Evolutionary conservation across 345 rosid genomes (phyloP), one percentile per base, ranked within the genome.

Genomic region (Euphorbia peplus): DNA sequence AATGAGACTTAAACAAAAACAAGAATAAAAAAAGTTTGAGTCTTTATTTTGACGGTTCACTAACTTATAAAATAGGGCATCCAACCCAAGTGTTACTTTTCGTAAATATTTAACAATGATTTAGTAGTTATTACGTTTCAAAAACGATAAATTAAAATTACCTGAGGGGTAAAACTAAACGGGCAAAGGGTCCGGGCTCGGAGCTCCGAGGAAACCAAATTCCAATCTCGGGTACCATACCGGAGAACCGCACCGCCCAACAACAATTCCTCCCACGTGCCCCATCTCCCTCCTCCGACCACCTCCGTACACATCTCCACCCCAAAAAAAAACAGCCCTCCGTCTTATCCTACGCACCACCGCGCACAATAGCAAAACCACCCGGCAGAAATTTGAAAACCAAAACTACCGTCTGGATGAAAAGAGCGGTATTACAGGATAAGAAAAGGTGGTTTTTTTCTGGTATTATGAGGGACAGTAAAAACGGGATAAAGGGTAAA

Each of bases 201-300:
- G 81, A 93, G 89, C 85, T 90, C 97, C 57, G 85, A 80, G 4
- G 92, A 84, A 4, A 93, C 90, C 53, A 79, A 64, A 77, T 81
- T 77, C 98, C 98, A 93, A 54, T 89, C 85, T 3, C 79, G 79
- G 63, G 90, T 81, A 6, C 98, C 97, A 46, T 93, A 87, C 13
- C 93, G 98, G 82, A 90, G 96, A 51, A 93, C 89, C 5, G 98
- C 97, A 4, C 92, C 97, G 18, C 93, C 93, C 39, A 93, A 78
- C 48, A 93, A 78, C 70, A 93, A 80, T 83, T 90, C 98, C 70
- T 89, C 96, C 98, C 98, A 89, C 44, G 97, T 90, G 60, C 93
- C 89, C 98, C 98, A 93, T 72, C 69, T 67, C 64, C 51, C 51
- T 14, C 51, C 51, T 14, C 22, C 54, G 60, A 60, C 76, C 73